A percentile compares a stretch with the other conserved stretches of the same genome.
Evolutionary conservation across 257 asterid species (phyloP).

Genomic region (Ballota nigra): DNA sequence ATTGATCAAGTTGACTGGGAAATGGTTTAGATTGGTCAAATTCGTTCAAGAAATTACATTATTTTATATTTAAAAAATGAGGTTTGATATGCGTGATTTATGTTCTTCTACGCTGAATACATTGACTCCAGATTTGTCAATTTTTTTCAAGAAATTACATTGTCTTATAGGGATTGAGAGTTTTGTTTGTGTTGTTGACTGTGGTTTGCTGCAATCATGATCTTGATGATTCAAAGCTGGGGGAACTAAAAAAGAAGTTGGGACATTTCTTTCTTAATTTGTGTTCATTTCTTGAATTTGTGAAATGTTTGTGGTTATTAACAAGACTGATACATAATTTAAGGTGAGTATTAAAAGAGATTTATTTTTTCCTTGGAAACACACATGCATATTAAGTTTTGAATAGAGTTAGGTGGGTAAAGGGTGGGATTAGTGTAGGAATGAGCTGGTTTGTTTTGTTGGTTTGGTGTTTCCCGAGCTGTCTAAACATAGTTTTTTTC

Average conservation of each 20-base stretch:
- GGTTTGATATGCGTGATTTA: no score
- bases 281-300: not conserved
- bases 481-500: conserved; percentile 30
- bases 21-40: no score
- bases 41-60: no score
- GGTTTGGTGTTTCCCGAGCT: conserved; percentile 28
- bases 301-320: not conserved
- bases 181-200: conserved; percentile 18
- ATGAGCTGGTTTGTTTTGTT: conserved; percentile 37
- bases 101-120: no score
- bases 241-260: not conserved
- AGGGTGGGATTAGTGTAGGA: conserved; percentile 21
- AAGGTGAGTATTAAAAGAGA: not conserved
- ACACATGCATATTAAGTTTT: not conserved
- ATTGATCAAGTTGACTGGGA: no score
- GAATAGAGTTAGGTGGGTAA: conserved; percentile 29
- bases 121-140: no score
- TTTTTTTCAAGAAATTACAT: no score
- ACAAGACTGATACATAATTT: not conserved
- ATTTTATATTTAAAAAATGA: no score
- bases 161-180: conserved; percentile 17
- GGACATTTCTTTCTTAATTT: not conserved
- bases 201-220: conserved; percentile 13
- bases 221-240: not conserved
- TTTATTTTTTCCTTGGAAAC: not conserved